Base-by-base conservation (phyloP, 352 stramenopile species). In the Phytophthora hybrid region DNA sequence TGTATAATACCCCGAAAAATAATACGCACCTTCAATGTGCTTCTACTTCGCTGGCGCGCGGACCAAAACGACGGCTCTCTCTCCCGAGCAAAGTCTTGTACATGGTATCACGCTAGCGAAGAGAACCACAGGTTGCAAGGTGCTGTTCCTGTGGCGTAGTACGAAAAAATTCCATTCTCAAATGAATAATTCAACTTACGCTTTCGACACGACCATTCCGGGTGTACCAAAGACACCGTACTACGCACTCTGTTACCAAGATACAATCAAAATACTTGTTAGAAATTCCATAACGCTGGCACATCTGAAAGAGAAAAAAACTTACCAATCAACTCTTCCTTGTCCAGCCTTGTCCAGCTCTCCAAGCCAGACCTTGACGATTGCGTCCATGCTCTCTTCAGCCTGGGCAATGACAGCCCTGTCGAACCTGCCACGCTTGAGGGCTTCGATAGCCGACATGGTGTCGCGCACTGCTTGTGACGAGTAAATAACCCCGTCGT, bases 401-500 rank as follows among this genome's bases (percentile, higher is more conserved):
- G 67, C 60, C 32, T 69, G 59, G 9, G 67, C 44, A 34, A 64
- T 70, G 8, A 74, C 31, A 39, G 44, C 13, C n/a, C 8, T 13
- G 32, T 74, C 53, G n/a, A 70, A 74, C 46, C 55, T 55, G 4
- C 67, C 67, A 3, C 46, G 67, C 19, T 65, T 64, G n/a, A 74
- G 53, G 55, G 60, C 59, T 44, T 69, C 61, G 19, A 74, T 61
- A 26, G 67, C 67, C 2, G 59, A 55, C 67, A 70, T 74, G 14
- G 67, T 56, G 21, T 74, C 67, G 5, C 67, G 67, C 44, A 74
- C 59, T 39, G 60, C 67, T 60, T 74, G 67, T 2, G 67, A 69
- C 5, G 67, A 69, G 44, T 65, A 64, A 29, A 70, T 74, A 18
- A 74, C 60, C 29, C 53, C 53, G 9, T 74, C 66, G 21, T 58